phyloP scores from a whole-genome alignment of 495 filamentous ascomycete genomes.

The Recurvomyces mirabilis region DNA sequence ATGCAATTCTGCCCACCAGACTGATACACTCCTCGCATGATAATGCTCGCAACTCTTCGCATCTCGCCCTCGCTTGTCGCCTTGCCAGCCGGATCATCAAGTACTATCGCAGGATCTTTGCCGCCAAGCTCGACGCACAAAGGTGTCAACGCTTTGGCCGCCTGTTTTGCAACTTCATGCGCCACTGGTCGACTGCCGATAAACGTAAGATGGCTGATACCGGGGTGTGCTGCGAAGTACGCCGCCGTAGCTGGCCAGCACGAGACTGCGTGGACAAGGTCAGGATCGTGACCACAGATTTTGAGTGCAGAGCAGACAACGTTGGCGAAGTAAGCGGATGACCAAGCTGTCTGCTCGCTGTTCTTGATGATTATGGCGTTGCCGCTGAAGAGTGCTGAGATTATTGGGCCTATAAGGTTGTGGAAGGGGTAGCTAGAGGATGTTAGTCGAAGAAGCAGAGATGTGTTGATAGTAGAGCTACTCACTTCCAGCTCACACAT shows the following conservation, averaged over 20 bases:
- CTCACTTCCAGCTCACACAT: constrained; percentile 90
- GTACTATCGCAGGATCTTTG: constrained; percentile 87
- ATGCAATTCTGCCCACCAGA: constrained; percentile 98
- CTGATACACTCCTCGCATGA: constrained; percentile 89
- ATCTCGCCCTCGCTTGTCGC: constrained; percentile 43
- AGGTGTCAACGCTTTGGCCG: constrained; percentile 73
- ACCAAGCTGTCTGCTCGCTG: constrained; percentile 91
- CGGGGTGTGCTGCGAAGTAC: constrained; percentile 75
- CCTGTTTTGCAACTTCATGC: constrained; percentile 74
- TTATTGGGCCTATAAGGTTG: constrained; percentile 84
- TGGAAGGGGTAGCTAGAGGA: constrained; percentile 56
- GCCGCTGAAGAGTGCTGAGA: constrained; percentile 84
- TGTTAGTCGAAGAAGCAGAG: constrained; percentile 1
- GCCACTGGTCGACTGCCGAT: constrained; percentile 85
- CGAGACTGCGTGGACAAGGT: constrained; percentile 70
- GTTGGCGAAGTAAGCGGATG: constrained; percentile 62
- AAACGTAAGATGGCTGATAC: constrained; percentile 87
- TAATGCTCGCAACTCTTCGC: constrained; percentile 57
- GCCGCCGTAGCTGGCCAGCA: constrained; percentile 78
- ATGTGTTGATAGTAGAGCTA: too few species aligned
- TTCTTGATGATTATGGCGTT: constrained; percentile 86
- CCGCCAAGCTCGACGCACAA: constrained; percentile 84
- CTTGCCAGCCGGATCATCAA: constrained; percentile 52
- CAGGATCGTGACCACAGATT: constrained; percentile 72
- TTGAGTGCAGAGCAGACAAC: constrained; percentile 67